Evolutionary conservation across 305 asterid species (phyloP).

Genomic region (Fraxinus platypoda): DNA sequence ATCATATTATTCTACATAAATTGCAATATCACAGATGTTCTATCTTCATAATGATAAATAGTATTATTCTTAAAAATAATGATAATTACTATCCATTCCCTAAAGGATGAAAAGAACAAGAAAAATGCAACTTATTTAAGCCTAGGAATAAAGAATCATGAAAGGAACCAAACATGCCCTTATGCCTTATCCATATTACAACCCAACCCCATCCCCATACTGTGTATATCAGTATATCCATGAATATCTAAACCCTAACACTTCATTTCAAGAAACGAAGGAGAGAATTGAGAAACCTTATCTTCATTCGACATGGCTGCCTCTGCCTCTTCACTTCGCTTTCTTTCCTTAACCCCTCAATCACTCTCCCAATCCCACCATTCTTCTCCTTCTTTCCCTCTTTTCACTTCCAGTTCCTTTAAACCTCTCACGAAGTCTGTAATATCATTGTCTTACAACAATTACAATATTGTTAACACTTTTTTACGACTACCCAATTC

Average conservation of each 20-base stretch:
- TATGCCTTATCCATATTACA: not conserved
- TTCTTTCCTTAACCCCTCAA: conserved; percentile 60
- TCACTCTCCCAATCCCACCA: conserved; percentile 46
- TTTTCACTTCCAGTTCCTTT: conserved; percentile 35
- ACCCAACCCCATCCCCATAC: not conserved
- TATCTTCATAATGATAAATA: too few relatives aligned
- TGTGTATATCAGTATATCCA: not conserved
- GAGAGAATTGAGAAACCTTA: conserved; percentile 17
- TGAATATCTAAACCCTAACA: not conserved
- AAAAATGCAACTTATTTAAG: not conserved
- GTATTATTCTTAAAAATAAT: too few relatives aligned
- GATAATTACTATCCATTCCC: not conserved
- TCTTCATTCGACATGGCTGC: conserved; percentile 40
- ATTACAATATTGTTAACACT: conserved; percentile 3
- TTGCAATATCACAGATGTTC: too few relatives aligned
- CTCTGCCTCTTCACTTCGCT: conserved; percentile 41
- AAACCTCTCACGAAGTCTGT: conserved; percentile 40
- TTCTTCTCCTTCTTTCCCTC: conserved; percentile 28
- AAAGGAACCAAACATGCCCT: not conserved
- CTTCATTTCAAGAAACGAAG: not conserved
- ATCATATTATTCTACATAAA: too few relatives aligned
- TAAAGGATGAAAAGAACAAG: too few relatives aligned
- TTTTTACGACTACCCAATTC: conserved; percentile 17
- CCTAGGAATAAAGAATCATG: not conserved
- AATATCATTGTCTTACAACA: conserved; percentile 25